Evolutionary conservation across 1,139 yeast genomes (phyloP), one percentile per base, ranked within the genome.

Genomic region (Saccharomyces hybrid): DNA sequence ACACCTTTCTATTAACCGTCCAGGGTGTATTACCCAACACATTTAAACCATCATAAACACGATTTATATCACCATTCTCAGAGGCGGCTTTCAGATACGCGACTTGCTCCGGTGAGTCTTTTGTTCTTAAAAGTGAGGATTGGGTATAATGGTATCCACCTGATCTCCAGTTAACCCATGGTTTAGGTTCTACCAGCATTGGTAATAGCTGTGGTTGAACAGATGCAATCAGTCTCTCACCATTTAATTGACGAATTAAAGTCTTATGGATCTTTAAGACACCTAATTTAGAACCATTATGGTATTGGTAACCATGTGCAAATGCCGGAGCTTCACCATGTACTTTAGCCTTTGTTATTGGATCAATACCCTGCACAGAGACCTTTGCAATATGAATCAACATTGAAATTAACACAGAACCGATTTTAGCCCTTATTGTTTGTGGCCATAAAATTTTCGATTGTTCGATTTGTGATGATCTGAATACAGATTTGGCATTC

Each of bases 151-250:
- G 75, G 66, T 88, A 89, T 0, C 97, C 98, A 58, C 99, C 99
- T 53, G 81, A 80, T 64, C 84, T 83, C 78, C 84, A 83, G 8
- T 83, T 75, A 0, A 82, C 78, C 99, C 99, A 93, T 5, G 90
- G 90, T 55, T 84, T 76, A 25, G 99, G 99, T 57, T 83, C 81
- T 8, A 88, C 87, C 56, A 95, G 75, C 99, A 95, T 95, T 13
- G 99, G 99, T 56, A 95, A 76, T 59, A 81, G 77, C 70, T 93
- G 98, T 0, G 98, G 96, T 63, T 86, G 93, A 5, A 91, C 81
- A 2, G 85, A 77, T 54, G 85, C 84, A 11, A 81, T 77, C 48
- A 84, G 71, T 25, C 82, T 77, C 57, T 85, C 91, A 2, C 85
- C 83, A 6, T 90, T 84, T 55, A 91, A 71, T 63, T 80, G 82